These are phyloP conservation scores for Anisodus acutangulus DNA, from an alignment of 257 asterid species.

Conservation along the genomic window DNA sequence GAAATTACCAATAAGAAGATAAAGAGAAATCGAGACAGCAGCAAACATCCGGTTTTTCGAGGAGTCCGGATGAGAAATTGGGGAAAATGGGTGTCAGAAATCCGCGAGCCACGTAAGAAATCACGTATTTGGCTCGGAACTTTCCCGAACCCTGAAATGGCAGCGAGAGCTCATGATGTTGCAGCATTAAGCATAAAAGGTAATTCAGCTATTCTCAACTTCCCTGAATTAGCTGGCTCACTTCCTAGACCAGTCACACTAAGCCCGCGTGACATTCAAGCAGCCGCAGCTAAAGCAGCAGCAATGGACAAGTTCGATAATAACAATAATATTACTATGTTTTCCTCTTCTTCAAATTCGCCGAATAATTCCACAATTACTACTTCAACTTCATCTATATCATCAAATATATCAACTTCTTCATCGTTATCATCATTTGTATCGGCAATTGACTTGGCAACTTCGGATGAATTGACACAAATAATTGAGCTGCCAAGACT, in stretches of 20 bases:
- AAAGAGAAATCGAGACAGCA: constrained; percentile 55
- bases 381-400: not conserved
- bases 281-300: constrained; percentile 85
- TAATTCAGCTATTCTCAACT: constrained; percentile 67
- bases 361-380: constrained; percentile 33
- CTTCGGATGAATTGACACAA: constrained; percentile 66
- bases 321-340: constrained; percentile 30
- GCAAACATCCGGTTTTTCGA: constrained; percentile 68
- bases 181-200: constrained; percentile 84
- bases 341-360: not conserved
- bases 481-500: constrained; percentile 77
- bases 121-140: constrained; percentile 89
- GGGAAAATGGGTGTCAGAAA: constrained; percentile 97
- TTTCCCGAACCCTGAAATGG: constrained; percentile 83
- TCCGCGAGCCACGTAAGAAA: constrained; percentile 83
- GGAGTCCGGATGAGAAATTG: constrained; percentile 88
- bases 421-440: constrained; percentile 47
- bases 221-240: constrained; percentile 58
- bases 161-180: constrained; percentile 93
- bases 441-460: constrained; percentile 45
- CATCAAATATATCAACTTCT: constrained; percentile 32
- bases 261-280: constrained; percentile 79
- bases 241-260: constrained; percentile 72
- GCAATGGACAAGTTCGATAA: constrained; percentile 65
- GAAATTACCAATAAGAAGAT: constrained; percentile 32